Base-by-base conservation (phyloP, 2,329 filamentous ascomycete genomes). In the Saccharata proteae region DNA sequence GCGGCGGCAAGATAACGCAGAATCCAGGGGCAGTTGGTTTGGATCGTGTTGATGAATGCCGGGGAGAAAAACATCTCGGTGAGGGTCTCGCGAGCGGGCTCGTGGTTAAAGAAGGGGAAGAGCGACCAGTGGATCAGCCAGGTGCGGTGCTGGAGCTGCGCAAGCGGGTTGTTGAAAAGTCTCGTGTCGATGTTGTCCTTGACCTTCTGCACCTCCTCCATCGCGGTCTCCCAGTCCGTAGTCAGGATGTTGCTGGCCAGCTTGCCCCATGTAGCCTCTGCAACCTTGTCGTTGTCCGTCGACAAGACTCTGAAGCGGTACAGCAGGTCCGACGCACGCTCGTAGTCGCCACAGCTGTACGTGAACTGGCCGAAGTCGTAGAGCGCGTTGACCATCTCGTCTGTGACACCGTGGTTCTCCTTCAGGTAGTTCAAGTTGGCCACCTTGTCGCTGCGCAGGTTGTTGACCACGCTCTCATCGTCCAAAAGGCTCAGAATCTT, bases 41-140 rank as follows among this genome's bases (percentile, higher is more conserved):
- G 90, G 58, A 98, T 94, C 48, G 88, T 96, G 74, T 96, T 98
- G 75, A 98, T 98, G 71, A 84, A 98, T 48, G 84, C 74, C 42
- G 86, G 81, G 42, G 81, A 92, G 74, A 98, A 96, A 71, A 94
- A 90, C 57, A 96, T 77, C 48, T 98, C 90, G 52, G 90, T 83
- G 48, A 98, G 73, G 46, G 75, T 74, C 54, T 98, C 90, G 51
- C 88, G 84, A 37, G 84, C 83, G 43, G 76, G 71, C 51, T 96
- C 88, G 65, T 83, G 79, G 75, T 98, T 96, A 74, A 96, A 98
- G 65, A 94, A 86, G 40, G 90, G 88, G 74, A 96, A 98, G 39
- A 98, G 77, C 26, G 83, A 78, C 86, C 90, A 98, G 80, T 98
- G 90, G 49, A 93, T 80, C 50, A 98, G 70, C 83, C 88, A 93